These are phyloP conservation scores for Phaeosphaeriaceae sp. DNA, from an alignment of 2,329 filamentous ascomycete species.

Conservation along the genomic window DNA sequence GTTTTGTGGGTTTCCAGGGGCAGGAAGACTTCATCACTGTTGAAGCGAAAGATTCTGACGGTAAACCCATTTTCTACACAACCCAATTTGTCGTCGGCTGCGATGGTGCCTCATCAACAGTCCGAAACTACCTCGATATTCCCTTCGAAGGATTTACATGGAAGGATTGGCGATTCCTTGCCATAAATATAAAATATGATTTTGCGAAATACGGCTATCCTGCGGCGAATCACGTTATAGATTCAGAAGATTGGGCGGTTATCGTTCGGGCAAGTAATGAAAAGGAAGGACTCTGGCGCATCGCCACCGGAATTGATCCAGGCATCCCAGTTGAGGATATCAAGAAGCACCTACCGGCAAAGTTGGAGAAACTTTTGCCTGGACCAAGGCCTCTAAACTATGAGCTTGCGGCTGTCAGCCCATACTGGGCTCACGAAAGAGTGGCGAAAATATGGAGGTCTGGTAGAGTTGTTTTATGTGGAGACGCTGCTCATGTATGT, in stretches of 20 bases:
- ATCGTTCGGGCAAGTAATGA: slow-evolving; percentile 1
- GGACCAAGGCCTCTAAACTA: slow-evolving; percentile 1
- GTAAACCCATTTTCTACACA: neutral
- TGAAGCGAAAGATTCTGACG: neutral
- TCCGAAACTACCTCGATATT: neutral
- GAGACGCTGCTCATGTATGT: slow-evolving; percentile 3
- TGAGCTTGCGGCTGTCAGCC: neutral
- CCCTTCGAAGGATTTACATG: slow-evolving; percentile 1
- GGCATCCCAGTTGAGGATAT: neutral
- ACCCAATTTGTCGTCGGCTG: neutral
- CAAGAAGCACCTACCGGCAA: neutral
- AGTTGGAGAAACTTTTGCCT: neutral
- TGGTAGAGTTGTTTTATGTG: neutral
- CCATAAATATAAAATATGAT: slow-evolving; percentile 1
- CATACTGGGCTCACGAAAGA: slow-evolving; percentile 1
- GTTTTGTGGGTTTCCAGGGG: neutral
- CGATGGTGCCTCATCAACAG: slow-evolving; percentile 1
- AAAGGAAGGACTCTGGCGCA: slow-evolving; percentile 1
- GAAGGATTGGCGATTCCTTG: slow-evolving; percentile 2
- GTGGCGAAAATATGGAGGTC: neutral
- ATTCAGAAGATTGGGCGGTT: slow-evolving; percentile 1
- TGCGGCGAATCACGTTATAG: slow-evolving; percentile 1
- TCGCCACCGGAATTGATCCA: neutral
- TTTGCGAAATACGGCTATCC: slow-evolving; percentile 1
- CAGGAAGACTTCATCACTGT: neutral